Evolutionary conservation across 805 yeast genomes (phyloP).

Genomic region (Candida alai): DNA sequence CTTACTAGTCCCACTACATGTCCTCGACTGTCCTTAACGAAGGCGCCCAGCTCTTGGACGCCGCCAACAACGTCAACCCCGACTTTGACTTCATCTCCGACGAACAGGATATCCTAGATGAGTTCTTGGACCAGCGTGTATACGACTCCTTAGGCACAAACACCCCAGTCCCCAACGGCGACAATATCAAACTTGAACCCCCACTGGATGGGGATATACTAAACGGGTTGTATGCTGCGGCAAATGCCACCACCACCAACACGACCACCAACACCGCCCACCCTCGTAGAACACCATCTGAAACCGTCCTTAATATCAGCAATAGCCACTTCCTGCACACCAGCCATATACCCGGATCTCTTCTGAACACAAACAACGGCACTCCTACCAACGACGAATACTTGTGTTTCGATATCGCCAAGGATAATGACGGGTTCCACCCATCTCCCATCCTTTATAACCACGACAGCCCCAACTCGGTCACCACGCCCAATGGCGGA

Average conservation of each 20-base stretch:
- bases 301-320: background rate
- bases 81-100: conserved; percentile 1
- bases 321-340: background rate
- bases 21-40: conserved; percentile 2
- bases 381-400: conserved; percentile 16
- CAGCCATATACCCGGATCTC: too few relatives aligned
- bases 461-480: conserved; percentile 3
- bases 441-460: conserved; percentile 1
- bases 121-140: conserved; percentile 51
- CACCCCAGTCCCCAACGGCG: conserved; percentile 8
- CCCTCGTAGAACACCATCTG: conserved; percentile 12
- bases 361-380: conserved; percentile 1
- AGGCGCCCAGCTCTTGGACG: conserved; percentile 1
- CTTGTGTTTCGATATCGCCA: conserved; percentile 17
- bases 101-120: conserved; percentile 52
- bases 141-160: conserved; percentile 30
- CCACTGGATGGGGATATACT: conserved; percentile 13
- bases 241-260: background rate
- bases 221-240: conserved; percentile 14
- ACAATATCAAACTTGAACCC: conserved; percentile 4
- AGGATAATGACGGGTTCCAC: conserved; percentile 3
- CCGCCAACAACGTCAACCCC: background rate
- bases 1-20: too few relatives aligned
- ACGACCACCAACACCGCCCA: conserved; percentile 2
- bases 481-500: background rate